Evolutionary conservation across 2,329 filamentous ascomycete species (phyloP), one percentile per base, ranked within the genome.

Genomic region (Colletotrichum godetiae): DNA sequence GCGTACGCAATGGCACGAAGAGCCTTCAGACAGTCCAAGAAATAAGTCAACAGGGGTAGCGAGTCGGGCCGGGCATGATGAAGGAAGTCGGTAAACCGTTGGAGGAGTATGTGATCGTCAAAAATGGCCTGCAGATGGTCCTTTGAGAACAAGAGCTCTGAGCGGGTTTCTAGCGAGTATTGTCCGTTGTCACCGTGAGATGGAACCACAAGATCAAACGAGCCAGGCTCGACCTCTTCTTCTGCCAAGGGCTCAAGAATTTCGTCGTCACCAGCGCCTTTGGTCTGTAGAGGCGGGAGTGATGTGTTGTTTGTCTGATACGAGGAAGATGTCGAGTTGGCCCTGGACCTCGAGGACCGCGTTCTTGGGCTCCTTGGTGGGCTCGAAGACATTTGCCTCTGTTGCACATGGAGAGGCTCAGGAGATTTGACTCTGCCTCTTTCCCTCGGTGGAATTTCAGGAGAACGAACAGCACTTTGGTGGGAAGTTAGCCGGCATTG

Each of bases 1-100:
- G 92, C 89, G 77, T 95, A 95, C 42, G 88, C 86, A 70, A 95
- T 91, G 1, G 93, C 92, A 76, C 90, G 89, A 13, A 94, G 81
- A 0, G 93, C 92, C 78, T 95, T 95, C 70, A 91, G 81, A 0
- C 92, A 88, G 76, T 94, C 92, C 2, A 95, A 85, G 75, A 94
- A 94, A 83, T 94, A 94, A 31, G 91, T 88, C 15, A 95, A 82
- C 8, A 93, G 82, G 0, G 92, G 89, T 2, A 94, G 84, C 0
- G 92, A 94, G 24, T 87, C 83, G 5, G 91, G 90, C 57, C 92
- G 86, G 57, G 88, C 84, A 5, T 84, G 80, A 70, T 88, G 88
- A 3, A 95, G 84, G 76, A 93, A 95, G 3, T 89, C 86, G 1
- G 90, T 92, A 79, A 95, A 95, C 57, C 87, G 88, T 64, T 91